Conservation (phyloP, 768 basidiomycete genomes). For the Neoboletus subvelutipes region DNA sequence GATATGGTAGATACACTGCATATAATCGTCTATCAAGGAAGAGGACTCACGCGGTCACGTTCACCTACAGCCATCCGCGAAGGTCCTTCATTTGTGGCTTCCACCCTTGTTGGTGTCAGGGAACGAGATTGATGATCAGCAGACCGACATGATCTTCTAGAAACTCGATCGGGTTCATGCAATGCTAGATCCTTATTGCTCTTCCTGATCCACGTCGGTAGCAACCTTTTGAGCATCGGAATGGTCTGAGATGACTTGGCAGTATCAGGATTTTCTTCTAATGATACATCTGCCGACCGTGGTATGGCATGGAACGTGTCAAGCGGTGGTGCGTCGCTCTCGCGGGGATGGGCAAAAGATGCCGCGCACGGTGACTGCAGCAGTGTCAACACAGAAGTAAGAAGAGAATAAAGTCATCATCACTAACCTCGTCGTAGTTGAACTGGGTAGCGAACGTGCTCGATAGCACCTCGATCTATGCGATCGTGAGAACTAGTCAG, state of each 20-base stretch:
- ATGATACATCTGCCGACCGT: background rate
- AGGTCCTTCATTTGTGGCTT: background rate
- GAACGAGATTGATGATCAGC: background rate
- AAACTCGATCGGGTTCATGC: background rate
- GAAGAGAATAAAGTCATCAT: background rate
- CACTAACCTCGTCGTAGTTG: background rate
- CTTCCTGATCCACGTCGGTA: background rate
- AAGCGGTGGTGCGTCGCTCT: background rate
- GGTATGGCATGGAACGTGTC: background rate
- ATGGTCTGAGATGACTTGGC: background rate
- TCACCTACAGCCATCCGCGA: background rate
- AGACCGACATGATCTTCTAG: background rate
- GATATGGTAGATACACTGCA: background rate
- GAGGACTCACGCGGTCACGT: background rate
- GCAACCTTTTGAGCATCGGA: background rate
- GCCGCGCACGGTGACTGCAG: background rate
- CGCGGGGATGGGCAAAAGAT: background rate
- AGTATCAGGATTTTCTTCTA: background rate
- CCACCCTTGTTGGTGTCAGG: background rate
- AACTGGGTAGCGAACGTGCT: background rate
- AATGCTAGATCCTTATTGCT: background rate
- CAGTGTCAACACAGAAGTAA: background rate
- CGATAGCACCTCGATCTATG: background rate
- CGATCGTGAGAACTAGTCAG: background rate
- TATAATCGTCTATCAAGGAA: background rate